Evolutionary conservation across 2,329 filamentous ascomycete genomes (phyloP).

Genomic region (Diaporthe batatas): DNA sequence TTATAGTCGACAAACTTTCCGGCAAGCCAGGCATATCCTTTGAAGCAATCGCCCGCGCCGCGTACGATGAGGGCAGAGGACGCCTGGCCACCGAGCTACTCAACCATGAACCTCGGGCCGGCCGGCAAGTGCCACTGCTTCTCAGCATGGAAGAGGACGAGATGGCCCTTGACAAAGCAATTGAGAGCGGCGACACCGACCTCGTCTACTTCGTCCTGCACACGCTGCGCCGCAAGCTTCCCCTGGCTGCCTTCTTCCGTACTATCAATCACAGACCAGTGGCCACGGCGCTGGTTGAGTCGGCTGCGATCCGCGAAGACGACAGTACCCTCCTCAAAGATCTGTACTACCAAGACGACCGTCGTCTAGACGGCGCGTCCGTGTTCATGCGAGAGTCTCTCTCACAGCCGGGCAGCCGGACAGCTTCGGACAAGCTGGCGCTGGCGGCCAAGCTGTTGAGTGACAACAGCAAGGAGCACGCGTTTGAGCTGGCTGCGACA

Average conservation of each 20-base stretch:
- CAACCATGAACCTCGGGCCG: constrained; percentile 93
- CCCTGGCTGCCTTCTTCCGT: constrained; percentile 91
- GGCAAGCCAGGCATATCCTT: constrained; percentile 96
- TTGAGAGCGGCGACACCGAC: constrained; percentile 95
- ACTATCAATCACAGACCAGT: constrained; percentile 87
- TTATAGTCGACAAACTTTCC: constrained; percentile 87
- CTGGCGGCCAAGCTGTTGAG: constrained; percentile 85
- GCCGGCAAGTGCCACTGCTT: constrained; percentile 94
- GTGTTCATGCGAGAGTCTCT: constrained; percentile 90
- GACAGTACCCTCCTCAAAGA: constrained; percentile 92
- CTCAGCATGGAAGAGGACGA: constrained; percentile 97
- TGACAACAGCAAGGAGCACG: constrained; percentile 81
- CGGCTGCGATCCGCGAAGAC: constrained; percentile 75
- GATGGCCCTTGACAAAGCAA: constrained; percentile 94
- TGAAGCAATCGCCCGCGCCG: constrained; percentile 90
- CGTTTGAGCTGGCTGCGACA: constrained; percentile 79
- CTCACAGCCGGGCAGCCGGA: constrained; percentile 75
- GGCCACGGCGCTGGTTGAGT: constrained; percentile 90
- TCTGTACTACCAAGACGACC: constrained; percentile 96
- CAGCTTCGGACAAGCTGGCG: constrained; percentile 87
- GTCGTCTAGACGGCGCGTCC: constrained; percentile 87
- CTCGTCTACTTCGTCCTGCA: constrained; percentile 91
- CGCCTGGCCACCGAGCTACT: constrained; percentile 91
- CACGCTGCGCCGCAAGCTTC: constrained; percentile 89
- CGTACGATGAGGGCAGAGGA: constrained; percentile 91